Conservation (phyloP, 2,329 filamentous ascomycete genomes). For the Cryphonectria nitschkei region DNA sequence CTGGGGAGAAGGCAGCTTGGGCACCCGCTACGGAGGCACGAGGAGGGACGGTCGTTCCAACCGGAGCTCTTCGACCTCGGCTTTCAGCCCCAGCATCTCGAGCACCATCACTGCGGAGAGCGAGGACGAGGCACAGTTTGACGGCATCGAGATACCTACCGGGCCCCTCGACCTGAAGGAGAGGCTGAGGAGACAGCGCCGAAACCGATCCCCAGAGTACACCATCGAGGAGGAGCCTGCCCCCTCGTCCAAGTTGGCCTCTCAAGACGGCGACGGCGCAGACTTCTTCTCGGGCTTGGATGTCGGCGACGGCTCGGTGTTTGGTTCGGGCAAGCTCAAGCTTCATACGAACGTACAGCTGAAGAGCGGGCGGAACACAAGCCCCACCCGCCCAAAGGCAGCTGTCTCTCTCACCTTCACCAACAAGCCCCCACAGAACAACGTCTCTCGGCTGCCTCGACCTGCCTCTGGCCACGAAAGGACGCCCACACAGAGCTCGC, state of each 20-base stretch:
- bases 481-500: constrained; percentile 67
- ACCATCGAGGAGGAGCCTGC: constrained; percentile 42
- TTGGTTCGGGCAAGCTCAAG: constrained; percentile 79
- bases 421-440: constrained; percentile 64
- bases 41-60: constrained; percentile 77
- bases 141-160: constrained; percentile 82
- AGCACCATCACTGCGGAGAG: constrained; percentile 92
- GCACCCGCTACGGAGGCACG: constrained; percentile 87
- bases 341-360: constrained; percentile 91
- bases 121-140: constrained; percentile 81
- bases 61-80: constrained; percentile 84
- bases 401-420: constrained; percentile 91
- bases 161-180: constrained; percentile 84
- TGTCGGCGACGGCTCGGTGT: constrained; percentile 79
- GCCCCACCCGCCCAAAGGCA: constrained; percentile 72
- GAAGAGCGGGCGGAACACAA: constrained; percentile 70
- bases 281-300: constrained; percentile 89
- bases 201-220: constrained; percentile 59
- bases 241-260: constrained; percentile 30
- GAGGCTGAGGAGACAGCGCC: constrained; percentile 73
- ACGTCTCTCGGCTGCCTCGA: constrained; percentile 75
- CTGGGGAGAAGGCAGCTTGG: constrained; percentile 91
- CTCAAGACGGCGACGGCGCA: constrained; percentile 56
- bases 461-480: constrained; percentile 70
- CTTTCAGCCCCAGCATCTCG: constrained; percentile 88